Evolutionary conservation across 306 rosid genomes (phyloP).

Genomic region (Albizia julibrissin): DNA sequence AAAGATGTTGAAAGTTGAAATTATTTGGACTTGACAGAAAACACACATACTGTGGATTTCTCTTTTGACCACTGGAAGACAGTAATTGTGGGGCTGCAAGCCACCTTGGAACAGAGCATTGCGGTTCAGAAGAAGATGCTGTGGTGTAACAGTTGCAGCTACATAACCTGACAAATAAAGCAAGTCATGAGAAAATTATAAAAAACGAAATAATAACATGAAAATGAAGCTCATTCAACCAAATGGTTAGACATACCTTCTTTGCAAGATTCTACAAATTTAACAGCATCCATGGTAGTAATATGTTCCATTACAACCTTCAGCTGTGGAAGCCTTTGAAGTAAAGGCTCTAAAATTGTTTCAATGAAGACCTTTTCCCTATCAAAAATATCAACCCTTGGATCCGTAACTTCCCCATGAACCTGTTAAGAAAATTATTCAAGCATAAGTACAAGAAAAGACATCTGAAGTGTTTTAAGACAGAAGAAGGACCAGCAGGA

Average conservation of each 20-base stretch:
- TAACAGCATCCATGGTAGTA: constrained; percentile 84
- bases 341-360: constrained; percentile 68
- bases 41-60: constrained; percentile 74
- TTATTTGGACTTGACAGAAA: not conserved
- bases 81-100: constrained; percentile 90
- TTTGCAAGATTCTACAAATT: constrained; percentile 70
- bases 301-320: constrained; percentile 95
- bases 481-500: constrained; percentile 6
- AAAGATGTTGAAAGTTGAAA: constrained; percentile 1
- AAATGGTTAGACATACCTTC: constrained; percentile 52
- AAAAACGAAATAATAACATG: constrained; percentile 10
- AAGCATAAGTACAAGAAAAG: constrained; percentile 19
- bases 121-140: constrained; percentile 83
- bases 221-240: not conserved
- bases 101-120: constrained; percentile 93
- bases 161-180: constrained; percentile 53
- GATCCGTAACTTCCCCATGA: constrained; percentile 88
- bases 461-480: constrained; percentile 3
- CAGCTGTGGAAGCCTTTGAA: constrained; percentile 77
- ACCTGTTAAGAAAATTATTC: constrained; percentile 53
- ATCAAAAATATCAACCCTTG: constrained; percentile 77
- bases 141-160: constrained; percentile 92
- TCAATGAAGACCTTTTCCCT: constrained; percentile 89
- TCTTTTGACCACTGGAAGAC: constrained; percentile 78
- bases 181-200: constrained; percentile 14